A percentile compares a stretch with the other conserved stretches of the same genome.
These are phyloP conservation scores for Didymella pinodella DNA, from an alignment of 2,329 filamentous ascomycete species.

Conservation along the genomic window DNA sequence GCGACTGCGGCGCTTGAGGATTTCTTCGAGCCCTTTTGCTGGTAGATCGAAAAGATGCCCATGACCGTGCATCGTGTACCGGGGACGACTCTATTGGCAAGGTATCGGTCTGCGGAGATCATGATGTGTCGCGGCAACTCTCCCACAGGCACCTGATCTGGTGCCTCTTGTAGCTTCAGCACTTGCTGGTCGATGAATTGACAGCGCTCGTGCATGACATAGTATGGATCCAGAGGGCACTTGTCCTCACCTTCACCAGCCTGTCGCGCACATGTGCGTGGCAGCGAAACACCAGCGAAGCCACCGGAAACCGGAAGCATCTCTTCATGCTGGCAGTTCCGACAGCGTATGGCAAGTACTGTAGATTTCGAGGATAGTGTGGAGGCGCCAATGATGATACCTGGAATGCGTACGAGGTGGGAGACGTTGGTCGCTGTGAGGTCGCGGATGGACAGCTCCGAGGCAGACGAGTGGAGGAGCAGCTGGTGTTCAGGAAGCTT, in stretches of 20 bases:
- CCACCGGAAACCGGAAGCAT: conserved; percentile 79
- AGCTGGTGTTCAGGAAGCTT: conserved; percentile 90
- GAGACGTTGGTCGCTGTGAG: conserved; percentile 92
- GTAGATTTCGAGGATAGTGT: conserved; percentile 97
- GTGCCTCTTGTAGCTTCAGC: conserved; percentile 96
- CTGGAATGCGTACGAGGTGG: conserved; percentile 92
- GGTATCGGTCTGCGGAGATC: conserved; percentile 93
- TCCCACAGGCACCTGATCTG: conserved; percentile 95
- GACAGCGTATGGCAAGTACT: conserved; percentile 83
- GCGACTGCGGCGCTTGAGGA: conserved; percentile 82
- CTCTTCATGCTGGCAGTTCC: conserved; percentile 78
- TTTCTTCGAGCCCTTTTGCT: conserved; percentile 86
- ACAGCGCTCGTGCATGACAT: conserved; percentile 92
- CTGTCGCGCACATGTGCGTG: conserved; percentile 75
- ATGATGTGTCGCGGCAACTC: conserved; percentile 94
- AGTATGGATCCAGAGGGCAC: conserved; percentile 94
- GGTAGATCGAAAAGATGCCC: conserved; percentile 98
- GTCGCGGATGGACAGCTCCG: conserved; percentile 91
- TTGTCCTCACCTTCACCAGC: conserved; percentile 74
- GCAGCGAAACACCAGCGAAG: conserved; percentile 86
- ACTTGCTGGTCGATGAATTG: conserved; percentile 98
- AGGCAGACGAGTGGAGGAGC: conserved; percentile 89
- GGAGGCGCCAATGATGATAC: conserved; percentile 96
- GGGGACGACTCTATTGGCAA: conserved; percentile 94
- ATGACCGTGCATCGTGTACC: conserved; percentile 94